Conservation (phyloP, 78 protist species). For the Dictyostelium purpureum region DNA sequence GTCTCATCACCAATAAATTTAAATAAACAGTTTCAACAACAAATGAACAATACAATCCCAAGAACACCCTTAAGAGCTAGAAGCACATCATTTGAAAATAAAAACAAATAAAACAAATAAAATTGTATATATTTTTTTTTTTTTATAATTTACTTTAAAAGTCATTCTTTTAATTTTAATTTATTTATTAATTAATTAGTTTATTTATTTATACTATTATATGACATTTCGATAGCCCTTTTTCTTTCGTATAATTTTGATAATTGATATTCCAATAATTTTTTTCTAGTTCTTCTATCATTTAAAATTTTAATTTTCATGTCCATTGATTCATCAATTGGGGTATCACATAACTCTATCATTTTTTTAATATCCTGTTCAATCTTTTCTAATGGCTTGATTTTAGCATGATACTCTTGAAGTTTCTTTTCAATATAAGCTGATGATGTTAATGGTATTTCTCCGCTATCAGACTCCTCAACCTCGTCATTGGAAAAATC, state of each 20-base stretch:
- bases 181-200: not conserved
- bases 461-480: not conserved
- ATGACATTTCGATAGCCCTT: not conserved
- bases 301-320: not conserved
- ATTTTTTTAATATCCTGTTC: conserved; percentile 11
- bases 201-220: not conserved
- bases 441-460: not conserved
- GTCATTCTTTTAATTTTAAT: not conserved
- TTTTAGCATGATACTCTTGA: not conserved
- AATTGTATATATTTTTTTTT: not conserved
- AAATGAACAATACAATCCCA: not conserved
- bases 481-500: no score
- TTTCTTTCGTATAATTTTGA: conserved; percentile 8
- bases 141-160: not conserved
- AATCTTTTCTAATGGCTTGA: not conserved
- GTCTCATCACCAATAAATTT: not conserved
- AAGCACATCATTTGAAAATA: conserved; percentile 43
- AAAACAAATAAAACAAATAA: not conserved
- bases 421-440: not conserved
- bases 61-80: conserved; percentile 15
- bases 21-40: no score
- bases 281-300: conserved; percentile 13
- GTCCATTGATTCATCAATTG: conserved; percentile 4
- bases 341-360: not conserved
- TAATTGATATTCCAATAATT: conserved; percentile 10